Conservation (phyloP, 2,329 filamentous ascomycete genomes). For the Trichoderma sp. region DNA sequence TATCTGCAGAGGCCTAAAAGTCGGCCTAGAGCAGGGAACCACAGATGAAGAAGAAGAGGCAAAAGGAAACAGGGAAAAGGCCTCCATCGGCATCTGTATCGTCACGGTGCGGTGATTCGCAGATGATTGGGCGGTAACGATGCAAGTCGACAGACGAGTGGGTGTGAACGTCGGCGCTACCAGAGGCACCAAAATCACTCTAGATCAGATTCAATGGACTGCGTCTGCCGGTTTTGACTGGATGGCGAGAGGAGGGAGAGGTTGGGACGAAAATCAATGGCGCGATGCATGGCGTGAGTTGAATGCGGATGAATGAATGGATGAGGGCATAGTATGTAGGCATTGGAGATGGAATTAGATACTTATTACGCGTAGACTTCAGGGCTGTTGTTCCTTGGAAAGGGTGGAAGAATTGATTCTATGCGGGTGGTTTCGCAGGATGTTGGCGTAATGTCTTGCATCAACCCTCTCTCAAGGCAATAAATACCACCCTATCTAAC, state of each 20-base stretch:
- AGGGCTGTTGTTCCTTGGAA: neutral
- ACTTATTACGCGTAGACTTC: fast-evolving
- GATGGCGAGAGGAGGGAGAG: neutral
- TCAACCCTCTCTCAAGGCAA: neutral
- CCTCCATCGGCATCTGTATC: neutral
- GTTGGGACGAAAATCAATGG: neutral
- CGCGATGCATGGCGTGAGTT: neutral
- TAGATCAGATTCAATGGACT: neutral
- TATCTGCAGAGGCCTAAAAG: neutral
- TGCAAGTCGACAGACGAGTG: neutral
- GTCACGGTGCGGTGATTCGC: neutral
- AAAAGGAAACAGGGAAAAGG: neutral
- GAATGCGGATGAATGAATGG: neutral
- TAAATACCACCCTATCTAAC: neutral
- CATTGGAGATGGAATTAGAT: neutral
- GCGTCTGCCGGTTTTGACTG: neutral
- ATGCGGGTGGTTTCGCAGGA: neutral
- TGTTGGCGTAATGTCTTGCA: neutral
- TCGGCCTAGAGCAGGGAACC: neutral
- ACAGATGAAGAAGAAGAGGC: neutral
- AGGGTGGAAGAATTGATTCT: neutral
- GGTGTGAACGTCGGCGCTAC: neutral
- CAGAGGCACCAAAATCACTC: neutral
- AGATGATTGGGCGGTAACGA: neutral
- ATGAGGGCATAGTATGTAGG: neutral